Base-by-base conservation (phyloP, 2,329 filamentous ascomycete species). In the Tolypocladium pustulatum region DNA sequence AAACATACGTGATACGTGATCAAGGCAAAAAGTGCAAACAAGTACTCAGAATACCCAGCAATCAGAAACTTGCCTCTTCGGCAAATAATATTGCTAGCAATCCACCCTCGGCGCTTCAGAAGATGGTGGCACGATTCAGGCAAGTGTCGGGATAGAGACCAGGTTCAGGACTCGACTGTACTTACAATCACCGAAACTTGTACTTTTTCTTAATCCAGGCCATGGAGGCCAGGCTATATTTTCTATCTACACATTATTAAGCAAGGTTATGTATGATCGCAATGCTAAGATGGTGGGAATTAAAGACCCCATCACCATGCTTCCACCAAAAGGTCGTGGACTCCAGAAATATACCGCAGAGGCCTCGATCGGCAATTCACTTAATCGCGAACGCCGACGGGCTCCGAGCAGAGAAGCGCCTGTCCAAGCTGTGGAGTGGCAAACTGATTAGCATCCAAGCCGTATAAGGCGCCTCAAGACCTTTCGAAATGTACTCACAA, bases 351-450 rank as follows among this genome's bases (percentile, higher is more conserved):
- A 5, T 13, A 13, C 20, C 30, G 20, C 0, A 30, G 43, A 20
- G 7, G 20, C 22, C 10, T 34, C 49, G 4, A 52, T 36, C 20
- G 15, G 4, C 10, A 13, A 25, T 4, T 8, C 1, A 15, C 10
- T 25, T 46, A 46, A 2, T 46, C 41, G 8, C 22, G 41, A 1
- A 7, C n/a, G n/a, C 53, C 53, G 27, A 54, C 3, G 37, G 60
- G n/a, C 4, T 60, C n/a, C 20, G 2, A 4, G 59, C 61, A 62
- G 37, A 62, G 46, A 27, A 62, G 1, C 12, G 25, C 55, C 55
- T 59, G 59, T n/a, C 52, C 61, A 22, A 27, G 22, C 61, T 62
- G 34, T 40, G 5, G 17, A 46, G 3, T 41, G 15, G 36, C 22
- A 9, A 4, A 9, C 9, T 22, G 30, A 36, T 43, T 53, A 57